A percentile compares a stretch with the other conserved stretches of the same genome.
Conservation (phyloP, 2,329 filamentous ascomycete species). For the Epichloe scottii region DNA sequence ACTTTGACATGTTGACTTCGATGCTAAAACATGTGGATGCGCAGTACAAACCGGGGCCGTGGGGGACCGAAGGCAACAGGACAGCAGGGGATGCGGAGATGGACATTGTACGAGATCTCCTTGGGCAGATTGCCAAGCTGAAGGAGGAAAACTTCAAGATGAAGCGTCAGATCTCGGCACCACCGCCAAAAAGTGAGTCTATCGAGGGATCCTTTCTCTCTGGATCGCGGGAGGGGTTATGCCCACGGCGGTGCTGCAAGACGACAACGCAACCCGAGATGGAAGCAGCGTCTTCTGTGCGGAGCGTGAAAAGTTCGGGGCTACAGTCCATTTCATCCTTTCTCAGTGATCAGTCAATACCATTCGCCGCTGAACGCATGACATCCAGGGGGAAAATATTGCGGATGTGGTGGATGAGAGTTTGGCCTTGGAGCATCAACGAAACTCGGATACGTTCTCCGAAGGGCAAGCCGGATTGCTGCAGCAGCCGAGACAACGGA, state of each 20-base stretch:
- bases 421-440: neutral
- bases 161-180: neutral
- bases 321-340: neutral
- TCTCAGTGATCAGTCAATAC: neutral
- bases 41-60: neutral
- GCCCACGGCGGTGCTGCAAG: neutral
- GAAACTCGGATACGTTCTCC: neutral
- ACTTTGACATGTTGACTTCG: neutral
- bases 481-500: neutral
- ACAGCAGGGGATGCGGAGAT: neutral
- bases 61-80: neutral
- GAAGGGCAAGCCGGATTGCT: conserved; percentile 1
- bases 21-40: neutral
- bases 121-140: neutral
- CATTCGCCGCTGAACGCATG: neutral
- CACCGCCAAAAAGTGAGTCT: neutral
- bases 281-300: neutral
- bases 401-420: neutral
- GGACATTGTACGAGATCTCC: neutral
- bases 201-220: neutral
- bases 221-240: neutral
- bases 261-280: neutral
- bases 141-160: neutral
- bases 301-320: neutral
- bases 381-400: neutral